These are phyloP conservation scores for Rhipidocladum racemiflorum DNA, from an alignment of 176 grass and related monocot species.

Conservation along the genomic window DNA sequence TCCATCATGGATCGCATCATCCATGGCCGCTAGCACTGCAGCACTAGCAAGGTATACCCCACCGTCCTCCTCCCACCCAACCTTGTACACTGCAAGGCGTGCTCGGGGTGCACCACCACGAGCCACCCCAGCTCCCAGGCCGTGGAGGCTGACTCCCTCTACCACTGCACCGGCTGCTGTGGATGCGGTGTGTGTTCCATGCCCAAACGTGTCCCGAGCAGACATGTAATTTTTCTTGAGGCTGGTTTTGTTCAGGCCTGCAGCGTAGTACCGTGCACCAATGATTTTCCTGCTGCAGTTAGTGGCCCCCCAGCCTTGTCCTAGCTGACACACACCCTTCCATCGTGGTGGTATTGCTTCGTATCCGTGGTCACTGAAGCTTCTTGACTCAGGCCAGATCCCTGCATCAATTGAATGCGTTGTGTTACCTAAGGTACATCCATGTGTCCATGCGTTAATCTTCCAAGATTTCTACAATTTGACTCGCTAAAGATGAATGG, in stretches of 20 bases:
- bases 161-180: conserved; percentile 23
- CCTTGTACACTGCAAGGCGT: conserved; percentile 49
- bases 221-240: conserved; percentile 26
- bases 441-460: not conserved
- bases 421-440: not conserved
- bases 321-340: conserved; percentile 43
- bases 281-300: conserved; percentile 44
- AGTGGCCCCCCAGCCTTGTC: conserved; percentile 4
- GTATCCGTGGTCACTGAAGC: conserved; percentile 33
- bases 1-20: conserved; percentile 55
- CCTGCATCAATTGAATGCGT: conserved; percentile 23
- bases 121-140: conserved; percentile 25
- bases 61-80: not conserved
- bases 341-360: conserved; percentile 10
- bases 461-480: not conserved
- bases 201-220: conserved; percentile 24
- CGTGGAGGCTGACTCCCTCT: conserved; percentile 25
- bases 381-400: conserved; percentile 40
- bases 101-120: conserved; percentile 46
- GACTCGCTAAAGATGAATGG: not conserved
- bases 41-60: not conserved
- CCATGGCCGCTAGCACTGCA: conserved; percentile 36
- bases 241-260: conserved; percentile 12
- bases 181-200: conserved; percentile 34
- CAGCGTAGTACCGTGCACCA: conserved; percentile 33